A percentile compares a stretch with the other conserved stretches of the same genome.
phyloP scores from a whole-genome alignment of 176 grass and related monocot genomes.

The Paspalum notatum region DNA sequence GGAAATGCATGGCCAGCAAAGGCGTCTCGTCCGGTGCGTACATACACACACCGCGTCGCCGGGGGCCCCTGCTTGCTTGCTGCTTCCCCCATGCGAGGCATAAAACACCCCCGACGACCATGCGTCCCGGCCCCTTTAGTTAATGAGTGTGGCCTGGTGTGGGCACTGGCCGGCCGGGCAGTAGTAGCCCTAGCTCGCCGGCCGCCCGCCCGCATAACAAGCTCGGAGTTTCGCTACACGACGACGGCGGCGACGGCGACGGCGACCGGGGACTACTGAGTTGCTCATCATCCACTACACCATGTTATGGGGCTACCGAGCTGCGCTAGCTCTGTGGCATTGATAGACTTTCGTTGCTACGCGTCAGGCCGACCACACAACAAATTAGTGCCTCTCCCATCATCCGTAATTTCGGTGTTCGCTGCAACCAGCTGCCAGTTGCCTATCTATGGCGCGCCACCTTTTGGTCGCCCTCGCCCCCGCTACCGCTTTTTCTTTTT shows the following conservation, averaged over 20 bases:
- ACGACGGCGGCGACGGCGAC: neutral
- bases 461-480: neutral
- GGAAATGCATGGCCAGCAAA: neutral
- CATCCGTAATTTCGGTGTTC: neutral
- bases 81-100: slow-evolving; percentile 43
- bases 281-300: neutral
- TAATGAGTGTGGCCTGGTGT: neutral
- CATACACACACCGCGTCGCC: slow-evolving; percentile 17
- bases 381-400: neutral
- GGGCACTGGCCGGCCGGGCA: neutral
- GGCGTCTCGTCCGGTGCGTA: neutral
- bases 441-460: neutral
- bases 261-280: neutral
- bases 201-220: neutral
- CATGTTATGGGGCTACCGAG: slow-evolving; percentile 17
- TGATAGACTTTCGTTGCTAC: too few relatives aligned
- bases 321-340: too few relatives aligned
- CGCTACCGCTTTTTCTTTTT: too few relatives aligned
- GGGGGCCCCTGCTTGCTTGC: neutral
- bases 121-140: neutral
- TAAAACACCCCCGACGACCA: slow-evolving; percentile 23
- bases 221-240: neutral
- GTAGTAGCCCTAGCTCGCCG: too few relatives aligned
- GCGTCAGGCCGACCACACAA: slow-evolving; percentile 1
- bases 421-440: neutral